A percentile compares a stretch with the other conserved stretches of the same genome.
phyloP scores from a whole-genome alignment of 768 basidiomycete species.

The Rhodosporidiobolus odoratus region DNA sequence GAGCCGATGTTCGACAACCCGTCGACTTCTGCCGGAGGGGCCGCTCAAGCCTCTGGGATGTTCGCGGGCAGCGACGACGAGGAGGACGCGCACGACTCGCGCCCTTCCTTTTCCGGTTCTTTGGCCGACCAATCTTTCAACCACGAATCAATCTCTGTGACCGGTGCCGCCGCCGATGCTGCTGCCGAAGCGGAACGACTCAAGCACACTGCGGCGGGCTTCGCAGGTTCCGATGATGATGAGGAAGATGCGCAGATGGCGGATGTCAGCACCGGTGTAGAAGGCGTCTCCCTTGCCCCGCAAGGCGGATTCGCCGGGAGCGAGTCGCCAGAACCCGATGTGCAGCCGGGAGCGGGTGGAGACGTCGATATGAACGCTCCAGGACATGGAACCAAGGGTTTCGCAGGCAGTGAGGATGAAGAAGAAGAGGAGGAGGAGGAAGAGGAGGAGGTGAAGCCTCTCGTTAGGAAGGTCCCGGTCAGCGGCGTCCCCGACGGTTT shows the following conservation, averaged over 20 bases:
- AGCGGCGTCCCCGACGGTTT: not conserved
- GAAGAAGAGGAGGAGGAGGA: not conserved
- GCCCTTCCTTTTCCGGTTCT: too few relatives aligned
- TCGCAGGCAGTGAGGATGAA: not conserved
- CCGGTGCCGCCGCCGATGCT: too few relatives aligned
- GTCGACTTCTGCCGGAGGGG: too few relatives aligned
- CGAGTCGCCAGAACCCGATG: too few relatives aligned
- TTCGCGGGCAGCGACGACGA: too few relatives aligned
- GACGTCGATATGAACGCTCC: not conserved
- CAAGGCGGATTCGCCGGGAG: not conserved
- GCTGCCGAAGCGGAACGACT: too few relatives aligned
- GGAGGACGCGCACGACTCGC: too few relatives aligned
- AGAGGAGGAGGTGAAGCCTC: not conserved
- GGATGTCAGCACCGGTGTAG: not conserved
- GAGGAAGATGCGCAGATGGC: not conserved
- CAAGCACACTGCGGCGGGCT: not conserved
- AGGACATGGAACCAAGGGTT: not conserved
- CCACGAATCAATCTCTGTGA: too few relatives aligned
- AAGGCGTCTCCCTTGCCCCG: not conserved
- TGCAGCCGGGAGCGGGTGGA: too few relatives aligned
- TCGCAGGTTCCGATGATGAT: not conserved
- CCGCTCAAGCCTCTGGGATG: too few relatives aligned
- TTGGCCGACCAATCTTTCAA: too few relatives aligned
- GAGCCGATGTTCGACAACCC: not conserved
- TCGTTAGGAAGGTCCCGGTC: too few relatives aligned